A percentile compares a stretch with the other conserved stretches of the same genome.
These are phyloP conservation scores for Acacia crassicarpa DNA, from an alignment of 306 rosid species.

Conservation along the genomic window DNA sequence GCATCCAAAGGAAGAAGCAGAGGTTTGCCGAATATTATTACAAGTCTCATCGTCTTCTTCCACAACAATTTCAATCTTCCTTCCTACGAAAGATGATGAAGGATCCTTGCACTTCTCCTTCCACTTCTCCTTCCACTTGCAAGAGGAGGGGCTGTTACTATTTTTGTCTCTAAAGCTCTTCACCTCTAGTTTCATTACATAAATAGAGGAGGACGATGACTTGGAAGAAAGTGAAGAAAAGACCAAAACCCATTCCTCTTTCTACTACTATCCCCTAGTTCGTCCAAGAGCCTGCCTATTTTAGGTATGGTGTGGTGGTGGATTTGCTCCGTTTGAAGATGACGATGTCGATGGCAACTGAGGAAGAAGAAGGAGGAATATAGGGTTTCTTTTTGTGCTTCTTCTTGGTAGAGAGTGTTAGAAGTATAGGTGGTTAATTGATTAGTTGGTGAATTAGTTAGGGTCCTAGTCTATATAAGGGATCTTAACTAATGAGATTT, in stretches of 20 bases:
- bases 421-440: too few species aligned
- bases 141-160: not conserved
- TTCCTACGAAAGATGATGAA: constrained; percentile 33
- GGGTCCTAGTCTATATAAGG: too few species aligned
- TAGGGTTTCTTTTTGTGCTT: constrained; percentile 53
- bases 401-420: constrained; percentile 62
- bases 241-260: constrained; percentile 86
- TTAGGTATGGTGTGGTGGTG: constrained; percentile 61
- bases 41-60: constrained; percentile 42
- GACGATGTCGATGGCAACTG: constrained; percentile 26
- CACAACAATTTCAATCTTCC: constrained; percentile 26
- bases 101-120: too few species aligned
- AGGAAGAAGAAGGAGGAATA: not conserved
- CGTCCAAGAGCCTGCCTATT: constrained; percentile 38
- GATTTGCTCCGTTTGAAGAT: constrained; percentile 82
- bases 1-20: constrained; percentile 63
- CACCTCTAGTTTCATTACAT: constrained; percentile 4
- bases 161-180: constrained; percentile 31
- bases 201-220: constrained; percentile 11
- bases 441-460: too few species aligned
- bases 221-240: constrained; percentile 63
- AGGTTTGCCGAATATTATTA: not conserved
- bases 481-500: too few species aligned
- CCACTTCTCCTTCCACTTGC: constrained; percentile 20
- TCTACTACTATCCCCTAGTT: constrained; percentile 48